Evolutionary conservation across 257 asterid species (phyloP), one percentile per base, ranked within the genome.

Genomic region (Hygrophila difformis): DNA sequence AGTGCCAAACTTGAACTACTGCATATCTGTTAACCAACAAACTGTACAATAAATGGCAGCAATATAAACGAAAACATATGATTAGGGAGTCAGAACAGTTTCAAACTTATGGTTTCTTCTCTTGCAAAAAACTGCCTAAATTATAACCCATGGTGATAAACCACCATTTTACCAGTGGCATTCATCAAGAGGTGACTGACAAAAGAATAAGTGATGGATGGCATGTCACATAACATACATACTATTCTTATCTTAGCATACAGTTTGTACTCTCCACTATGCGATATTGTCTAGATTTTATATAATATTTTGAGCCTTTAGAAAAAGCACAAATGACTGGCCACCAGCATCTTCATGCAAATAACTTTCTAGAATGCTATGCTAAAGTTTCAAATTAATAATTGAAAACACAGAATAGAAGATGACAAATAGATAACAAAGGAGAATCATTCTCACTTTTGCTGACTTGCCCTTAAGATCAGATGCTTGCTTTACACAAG

Each of bases 381-480:
- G 49, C 53, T 38, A n/a, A 49, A 17, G 3, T 16, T 29, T 20
- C 36, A 28, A 37, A 22, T 41, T 42, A 8, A 20, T 1, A 23
- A 31, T 16, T 24, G 24, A 13, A 20, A 35, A 47, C 26, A 3
- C 19, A 33, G 8, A 3, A 56, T 1, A 21, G 14, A 20, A 24
- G 28, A 65, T 16, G n/a, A 44, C 12, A 53, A 4, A 13, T 14
- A 18, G 24, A 19, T 54, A 3, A 22, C 5, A 21, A 39, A 45
- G 10, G 37, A 23, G 34, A 39, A 20, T 6, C 8, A 3, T 26
- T 12, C 38, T 59, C 65, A 81, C 97, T 91, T 89, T 89, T 26
- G 79, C 76, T 18, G 93, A 82, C 45, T 87, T 50, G 56, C 85
- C 91, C 69, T 82, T 84, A 15, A 89, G 68, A 65, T 84, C 97